Percentiles rank a stretch among this genome's conserved stretches.
Evolutionary conservation across 1,139 yeast species (phyloP).

Genomic region (Candida gigantensis): DNA sequence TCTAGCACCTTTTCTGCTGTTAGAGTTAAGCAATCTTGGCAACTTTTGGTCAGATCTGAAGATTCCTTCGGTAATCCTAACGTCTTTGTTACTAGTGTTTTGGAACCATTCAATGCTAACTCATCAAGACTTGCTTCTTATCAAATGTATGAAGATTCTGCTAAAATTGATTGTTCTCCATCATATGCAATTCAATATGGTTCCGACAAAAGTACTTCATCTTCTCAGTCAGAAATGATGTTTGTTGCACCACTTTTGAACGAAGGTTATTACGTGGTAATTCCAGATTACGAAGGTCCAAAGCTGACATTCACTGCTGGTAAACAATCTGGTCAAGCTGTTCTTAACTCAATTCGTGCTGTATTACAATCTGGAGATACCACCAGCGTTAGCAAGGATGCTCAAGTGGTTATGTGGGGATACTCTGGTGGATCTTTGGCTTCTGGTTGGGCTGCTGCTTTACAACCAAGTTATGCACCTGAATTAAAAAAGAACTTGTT

Average conservation of each 20-base stretch:
- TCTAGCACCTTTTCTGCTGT: slow-evolving; percentile 18
- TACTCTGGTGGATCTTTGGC: slow-evolving; percentile 46
- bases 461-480: slow-evolving; percentile 35
- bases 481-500: slow-evolving; percentile 24
- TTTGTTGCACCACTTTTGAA: slow-evolving; percentile 27
- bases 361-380: slow-evolving; percentile 23
- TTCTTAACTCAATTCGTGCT: slow-evolving; percentile 34
- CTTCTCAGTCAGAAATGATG: slow-evolving; percentile 23
- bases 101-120: slow-evolving; percentile 31
- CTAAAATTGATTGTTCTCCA: slow-evolving; percentile 15
- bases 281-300: slow-evolving; percentile 37
- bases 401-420: slow-evolving; percentile 36
- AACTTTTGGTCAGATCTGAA: slow-evolving; percentile 32
- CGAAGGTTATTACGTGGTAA: slow-evolving; percentile 35
- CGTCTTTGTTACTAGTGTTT: slow-evolving; percentile 34
- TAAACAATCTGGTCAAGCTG: slow-evolving; percentile 30
- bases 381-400: slow-evolving; percentile 30
- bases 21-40: slow-evolving; percentile 26
- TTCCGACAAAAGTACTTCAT: slow-evolving; percentile 9
- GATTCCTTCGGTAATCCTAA: slow-evolving; percentile 31
- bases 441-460: slow-evolving; percentile 37
- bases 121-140: slow-evolving; percentile 23
- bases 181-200: slow-evolving; percentile 12
- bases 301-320: slow-evolving; percentile 33
- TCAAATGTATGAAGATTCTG: slow-evolving; percentile 17